Base-by-base conservation (phyloP, 176 grass and related monocot genomes). In the Lolium multiflorum region DNA sequence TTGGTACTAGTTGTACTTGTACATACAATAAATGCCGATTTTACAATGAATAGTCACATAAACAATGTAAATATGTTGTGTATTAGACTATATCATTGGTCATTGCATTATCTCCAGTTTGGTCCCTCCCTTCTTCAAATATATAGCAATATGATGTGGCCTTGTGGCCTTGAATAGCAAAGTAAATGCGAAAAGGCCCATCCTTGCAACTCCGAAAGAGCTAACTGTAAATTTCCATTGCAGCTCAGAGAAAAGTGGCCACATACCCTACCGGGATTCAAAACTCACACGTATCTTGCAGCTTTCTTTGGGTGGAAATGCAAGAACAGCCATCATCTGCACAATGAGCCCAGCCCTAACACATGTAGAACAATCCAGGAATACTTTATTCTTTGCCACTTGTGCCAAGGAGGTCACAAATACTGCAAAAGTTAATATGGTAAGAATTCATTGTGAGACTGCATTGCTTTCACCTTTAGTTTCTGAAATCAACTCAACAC, bases 341-440 rank as follows among this genome's bases (percentile, higher is more conserved):
- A 98, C 96, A 37, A 98, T 98, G 96, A 95, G 96, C 83, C 96
- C 96, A 28, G 92, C 91, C 71, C 73, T 90, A 64, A 87, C 86
- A 77, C 92, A 98, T 79, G 88, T 92, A 81, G 96, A 98, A 71
- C 96, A 95, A 89, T 98, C 96, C 65, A 89, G 93, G 83, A 98
- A 95, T 83, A 94, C 96, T 65, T 87, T 98, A 49, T 95, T 95
- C 77, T 98, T 98, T 84, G 96, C 93, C 54, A 95, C 90, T 71
- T 93, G 93, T 60, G 96, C 96, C 38, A 98, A 98, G 78, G 91
- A 95, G 72, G 93, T 98, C 43, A 98, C 90, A 31, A 98, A 98
- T 84, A 92, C 91, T 76, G 96, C 96, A 59, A 92, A 92, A 89
- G 93, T 98, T 88, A 98, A 98, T 71, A 90, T 98, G 96, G 96